Percentiles rank a stretch among this genome's conserved stretches.
Conservation (phyloP, 768 basidiomycete species). For the Boletus pseudopeckii region DNA sequence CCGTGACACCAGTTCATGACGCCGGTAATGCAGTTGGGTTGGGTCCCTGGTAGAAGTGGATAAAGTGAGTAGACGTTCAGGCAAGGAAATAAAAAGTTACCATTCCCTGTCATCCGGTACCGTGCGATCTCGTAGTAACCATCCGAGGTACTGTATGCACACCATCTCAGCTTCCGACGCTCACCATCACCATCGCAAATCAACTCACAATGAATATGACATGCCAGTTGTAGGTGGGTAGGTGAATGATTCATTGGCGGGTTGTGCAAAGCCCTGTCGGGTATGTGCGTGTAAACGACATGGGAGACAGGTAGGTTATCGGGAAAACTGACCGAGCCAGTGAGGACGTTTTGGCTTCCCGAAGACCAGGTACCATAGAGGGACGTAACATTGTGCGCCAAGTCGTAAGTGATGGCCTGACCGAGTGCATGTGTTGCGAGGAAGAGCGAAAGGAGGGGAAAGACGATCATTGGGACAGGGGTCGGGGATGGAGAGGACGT, state of each 20-base stretch:
- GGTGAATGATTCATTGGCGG: constrained; percentile 73
- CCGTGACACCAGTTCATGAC: constrained; percentile 92
- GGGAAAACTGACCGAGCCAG: constrained; percentile 68
- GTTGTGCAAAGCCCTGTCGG: constrained; percentile 76
- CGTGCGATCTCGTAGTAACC: constrained; percentile 87
- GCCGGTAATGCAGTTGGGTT: constrained; percentile 87
- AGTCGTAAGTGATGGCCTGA: constrained; percentile 41
- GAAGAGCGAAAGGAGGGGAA: constrained; percentile 24
- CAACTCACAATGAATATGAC: constrained; percentile 80
- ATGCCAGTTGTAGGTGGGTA: constrained; percentile 87
- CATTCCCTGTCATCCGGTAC: constrained; percentile 87
- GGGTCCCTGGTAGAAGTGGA: constrained; percentile 50
- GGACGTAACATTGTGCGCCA: constrained; percentile 61
- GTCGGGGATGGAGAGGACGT: neutral
- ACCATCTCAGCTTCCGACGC: neutral
- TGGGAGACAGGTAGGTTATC: neutral
- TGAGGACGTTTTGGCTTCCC: constrained; percentile 69
- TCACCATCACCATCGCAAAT: neutral
- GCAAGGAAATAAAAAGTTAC: constrained; percentile 35
- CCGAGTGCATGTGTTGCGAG: constrained; percentile 30
- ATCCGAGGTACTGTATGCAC: constrained; percentile 51
- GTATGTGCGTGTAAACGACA: neutral
- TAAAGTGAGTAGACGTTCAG: neutral
- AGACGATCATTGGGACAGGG: constrained; percentile 10
- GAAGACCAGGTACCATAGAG: constrained; percentile 86